Conservation (phyloP, 805 yeast species). For the Myxozyma sirexii region DNA sequence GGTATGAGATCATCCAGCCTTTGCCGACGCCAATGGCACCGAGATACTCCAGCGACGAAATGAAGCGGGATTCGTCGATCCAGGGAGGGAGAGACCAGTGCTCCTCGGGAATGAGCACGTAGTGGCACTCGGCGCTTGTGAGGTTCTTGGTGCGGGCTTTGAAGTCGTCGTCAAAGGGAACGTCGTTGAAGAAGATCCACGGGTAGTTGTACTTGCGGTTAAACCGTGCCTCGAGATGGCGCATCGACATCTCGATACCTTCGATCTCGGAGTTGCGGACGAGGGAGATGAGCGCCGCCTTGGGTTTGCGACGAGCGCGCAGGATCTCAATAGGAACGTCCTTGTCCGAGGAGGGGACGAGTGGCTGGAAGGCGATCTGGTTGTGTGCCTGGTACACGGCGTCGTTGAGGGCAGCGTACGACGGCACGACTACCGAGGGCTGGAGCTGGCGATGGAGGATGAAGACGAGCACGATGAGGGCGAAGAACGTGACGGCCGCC, state of each 20-base stretch:
- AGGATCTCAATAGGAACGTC: conserved; percentile 30
- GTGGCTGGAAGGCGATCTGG: conserved; percentile 27
- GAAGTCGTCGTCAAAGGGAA: conserved; percentile 61
- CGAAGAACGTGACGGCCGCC: conserved; percentile 22
- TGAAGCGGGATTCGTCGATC: conserved; percentile 51
- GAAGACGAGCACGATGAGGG: conserved; percentile 21
- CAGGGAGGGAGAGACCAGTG: conserved; percentile 73
- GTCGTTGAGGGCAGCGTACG: conserved; percentile 33
- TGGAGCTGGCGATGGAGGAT: conserved; percentile 4
- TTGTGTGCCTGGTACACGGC: conserved; percentile 30
- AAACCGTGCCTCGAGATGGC: conserved; percentile 67
- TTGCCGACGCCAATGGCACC: conserved; percentile 53
- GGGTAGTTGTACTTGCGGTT: conserved; percentile 67
- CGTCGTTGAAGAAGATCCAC: conserved; percentile 79
- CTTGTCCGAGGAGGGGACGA: conserved; percentile 25
- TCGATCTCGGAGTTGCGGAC: conserved; percentile 70
- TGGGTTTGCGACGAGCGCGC: conserved; percentile 28
- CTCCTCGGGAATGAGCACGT: conserved; percentile 58
- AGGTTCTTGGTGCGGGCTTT: conserved; percentile 59
- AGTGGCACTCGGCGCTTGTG: conserved; percentile 54
- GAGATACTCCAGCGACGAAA: conserved; percentile 33
- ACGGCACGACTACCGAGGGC: conserved; percentile 21
- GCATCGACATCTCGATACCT: conserved; percentile 59
- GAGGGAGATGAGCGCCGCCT: conserved; percentile 54
- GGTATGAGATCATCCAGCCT: conserved; percentile 62